Evolutionary conservation across 75 land plant genomes (phyloP), one percentile per base, ranked within the genome.

Genomic region (Pseudotsuga menziesii): DNA sequence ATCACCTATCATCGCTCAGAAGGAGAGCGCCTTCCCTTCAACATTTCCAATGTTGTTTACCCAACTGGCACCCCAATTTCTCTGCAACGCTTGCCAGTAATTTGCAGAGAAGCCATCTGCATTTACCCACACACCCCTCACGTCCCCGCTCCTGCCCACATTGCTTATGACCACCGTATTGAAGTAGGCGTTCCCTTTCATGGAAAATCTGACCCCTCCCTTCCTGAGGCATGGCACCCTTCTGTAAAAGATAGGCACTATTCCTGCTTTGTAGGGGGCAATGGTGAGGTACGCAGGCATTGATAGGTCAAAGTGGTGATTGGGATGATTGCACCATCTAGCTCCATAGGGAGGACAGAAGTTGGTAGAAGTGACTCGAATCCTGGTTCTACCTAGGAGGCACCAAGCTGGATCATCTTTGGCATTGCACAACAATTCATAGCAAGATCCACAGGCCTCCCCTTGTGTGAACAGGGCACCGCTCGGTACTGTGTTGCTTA

Each of bases 1-100:
- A 74, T 85, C 8, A 36, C 74, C 77, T 79, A 29, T 80, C 41
- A 75, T 76, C 76, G 85, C 54, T 81, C 69, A 77, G 66, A 88
- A 85, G 57, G 90, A 85, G 6, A 88, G 73, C 12, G 26, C 72
- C 69, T 85, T 84, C 69, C 26, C 52, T 5, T 78, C 57, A 8
- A 84, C 39, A 29, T 82, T 77, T 0, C 32, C 32, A 0, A 20
- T 22, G 72, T 39, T 75, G 74, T 61, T 76, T 58, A 80, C 82
- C 90, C 90, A 88, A 62, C 85, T 85, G 1, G 84, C 87, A 14
- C 90, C 90, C 90, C 90, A 88, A 73, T 88, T 88, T 56, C 87
- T 76, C 12, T 72, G 75, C 86, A 82, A 78, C 56, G 84, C 41
- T 13, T 39, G 14, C 89, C 89, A 88, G 4, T 32, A 57, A 4